Evolutionary conservation across 164 flowering plant species (phyloP), one percentile per base, ranked within the genome.

Genomic region (Piper betle): DNA sequence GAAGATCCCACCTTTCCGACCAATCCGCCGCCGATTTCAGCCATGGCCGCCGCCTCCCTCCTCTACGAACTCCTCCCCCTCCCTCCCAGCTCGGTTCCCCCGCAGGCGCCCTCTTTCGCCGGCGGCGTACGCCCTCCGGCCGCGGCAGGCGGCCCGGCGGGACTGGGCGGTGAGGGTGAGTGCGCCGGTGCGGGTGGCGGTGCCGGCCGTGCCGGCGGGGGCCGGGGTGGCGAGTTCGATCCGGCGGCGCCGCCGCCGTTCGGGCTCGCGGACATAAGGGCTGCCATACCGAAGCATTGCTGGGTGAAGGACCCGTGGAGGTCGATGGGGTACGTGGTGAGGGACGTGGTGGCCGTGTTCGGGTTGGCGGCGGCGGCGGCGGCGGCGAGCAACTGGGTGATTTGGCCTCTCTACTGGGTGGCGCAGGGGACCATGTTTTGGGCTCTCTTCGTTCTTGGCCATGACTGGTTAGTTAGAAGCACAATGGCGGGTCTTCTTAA

Each of bases 351-450:
- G 46, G 79, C 72, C 15, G 82, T 87, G 43, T 64, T 74, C 13
- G 80, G 72, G 12, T 63, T 89, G 37, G 80, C 81, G 0, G 82
- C 72, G 0, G 63, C 79, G 3, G 96, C 96, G 0, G 59, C 77
- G 54, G 73, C 62, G 39, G 42, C 84, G 46, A 64, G 89, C 63
- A 76, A 55, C 56, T 87, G 91, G 91, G 4, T 67, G 37, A 65
- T 83, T 65, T 53, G 16, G 43, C 37, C 46, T 9, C 19, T 62
- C 6, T 40, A 91, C 59, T 91, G 96, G 98, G 71, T 60, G 65
- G 86, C 86, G 12, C 95, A 88, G 64, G 96, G 95, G 7, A 89
- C 95, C 25, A 80, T 90, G 86, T 90, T 90, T 63, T 90, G 97
- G 97, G 97, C 97, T 11, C 59, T 91, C 33, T 91, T 88, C 74